phyloP scores from a whole-genome alignment of 2,329 filamentous ascomycete species.

The Neoarthrinium moseri region DNA sequence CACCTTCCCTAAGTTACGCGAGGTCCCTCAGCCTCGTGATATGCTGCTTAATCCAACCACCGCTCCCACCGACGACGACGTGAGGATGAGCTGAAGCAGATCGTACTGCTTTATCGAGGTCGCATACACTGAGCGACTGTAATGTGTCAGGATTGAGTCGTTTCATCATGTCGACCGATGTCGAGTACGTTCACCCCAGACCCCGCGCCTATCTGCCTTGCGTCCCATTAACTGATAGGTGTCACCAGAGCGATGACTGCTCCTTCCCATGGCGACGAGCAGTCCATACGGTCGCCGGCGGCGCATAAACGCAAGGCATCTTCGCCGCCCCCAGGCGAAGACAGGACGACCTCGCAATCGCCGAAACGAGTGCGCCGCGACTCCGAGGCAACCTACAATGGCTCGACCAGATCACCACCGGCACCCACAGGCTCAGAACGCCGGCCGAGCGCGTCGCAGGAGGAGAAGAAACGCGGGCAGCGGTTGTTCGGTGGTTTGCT shows the following conservation, averaged over 20 bases:
- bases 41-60: neutral
- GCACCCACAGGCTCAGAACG: conserved; percentile 24
- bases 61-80: too few species aligned
- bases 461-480: conserved; percentile 83
- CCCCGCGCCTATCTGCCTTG: neutral
- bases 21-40: conserved; percentile 1
- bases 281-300: too few species aligned
- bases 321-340: conserved; percentile 17
- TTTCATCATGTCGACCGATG: neutral
- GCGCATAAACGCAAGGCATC: conserved; percentile 31
- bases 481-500: conserved; percentile 83
- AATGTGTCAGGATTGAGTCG: neutral
- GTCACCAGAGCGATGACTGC: conserved; percentile 11
- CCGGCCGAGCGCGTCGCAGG: conserved; percentile 45
- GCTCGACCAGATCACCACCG: conserved; percentile 10
- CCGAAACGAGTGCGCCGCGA: conserved; percentile 23
- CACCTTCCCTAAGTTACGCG: neutral
- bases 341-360: conserved; percentile 15
- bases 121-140: too few species aligned
- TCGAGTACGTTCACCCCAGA: neutral
- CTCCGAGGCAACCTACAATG: conserved; percentile 14
- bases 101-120: too few species aligned
- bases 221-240: conserved; percentile 7
- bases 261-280: neutral
- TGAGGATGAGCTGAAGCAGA: too few species aligned